Base-by-base conservation (phyloP, 2,329 filamentous ascomycete species). In the Venturia oleaginea region DNA sequence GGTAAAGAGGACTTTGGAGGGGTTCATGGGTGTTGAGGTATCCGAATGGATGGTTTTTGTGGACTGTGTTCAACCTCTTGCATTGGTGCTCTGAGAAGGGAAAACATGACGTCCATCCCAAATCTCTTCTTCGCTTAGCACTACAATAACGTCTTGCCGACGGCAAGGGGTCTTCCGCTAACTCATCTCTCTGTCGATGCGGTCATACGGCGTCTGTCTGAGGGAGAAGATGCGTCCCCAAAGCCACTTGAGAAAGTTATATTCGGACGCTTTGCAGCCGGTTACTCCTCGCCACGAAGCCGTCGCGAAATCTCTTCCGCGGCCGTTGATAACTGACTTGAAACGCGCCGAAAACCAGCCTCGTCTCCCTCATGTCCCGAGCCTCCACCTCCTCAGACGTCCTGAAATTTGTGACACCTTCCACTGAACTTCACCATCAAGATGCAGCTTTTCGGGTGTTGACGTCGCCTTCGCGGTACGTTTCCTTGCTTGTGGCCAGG, bases 31-130 rank as follows among this genome's bases (percentile, higher is more conserved):
- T 19, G 48, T 32, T 55, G 48, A 32, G 48, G 48, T 15, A 19
- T 32, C 15, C 34, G 51, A n/a, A 57, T 57, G 51, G 51, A 57
- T n/a, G 30, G 19, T n/a, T 34, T n/a, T 57, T 57, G 51, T 57
- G 51, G 51, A 30, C 19, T 57, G 30, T 15, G 51, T n/a, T 57
- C 51, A 57, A 57, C 30, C 51, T 57, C 22, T 57, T 57, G 51
- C 51, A 55, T 55, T 55, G 51, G 51, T 24, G 4, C 48, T 55
- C 10, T 55, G 30, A 32, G 27, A 55, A 32, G 11, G 24, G 27
- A 19, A 55, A 55, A 32, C 15, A 57, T 57, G 51, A 57, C 51
- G 51, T 57, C 24, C 30, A 34, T 57, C 27, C 51, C 48, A 17
- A 54, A 32, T 17, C 24, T 32, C 32, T 54, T 13, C 48, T 7